These are phyloP conservation scores for Debaryomyces castellii DNA, from an alignment of 805 yeast species.

Conservation along the genomic window DNA sequence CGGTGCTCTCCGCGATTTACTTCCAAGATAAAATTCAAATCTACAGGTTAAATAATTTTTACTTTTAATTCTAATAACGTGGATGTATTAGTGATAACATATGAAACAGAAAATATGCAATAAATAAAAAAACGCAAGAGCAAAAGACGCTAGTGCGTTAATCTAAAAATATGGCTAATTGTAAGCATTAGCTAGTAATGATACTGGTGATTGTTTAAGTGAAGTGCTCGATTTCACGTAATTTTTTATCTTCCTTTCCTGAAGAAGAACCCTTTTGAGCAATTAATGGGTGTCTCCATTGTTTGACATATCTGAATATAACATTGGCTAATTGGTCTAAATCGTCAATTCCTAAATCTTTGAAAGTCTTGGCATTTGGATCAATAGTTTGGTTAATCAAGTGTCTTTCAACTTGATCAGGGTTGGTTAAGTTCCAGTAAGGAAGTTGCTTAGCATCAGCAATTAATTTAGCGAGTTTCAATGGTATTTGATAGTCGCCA, in stretches of 20 bases:
- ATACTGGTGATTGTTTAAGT: constrained; percentile 17
- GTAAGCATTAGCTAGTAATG: background rate
- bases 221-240: constrained; percentile 46
- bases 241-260: constrained; percentile 39
- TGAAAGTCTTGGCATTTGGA: constrained; percentile 59
- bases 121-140: background rate
- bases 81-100: background rate
- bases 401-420: constrained; percentile 76
- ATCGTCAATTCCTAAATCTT: constrained; percentile 64
- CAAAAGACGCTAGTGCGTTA: background rate
- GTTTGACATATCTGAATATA: constrained; percentile 45
- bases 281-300: constrained; percentile 51
- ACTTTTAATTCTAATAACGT: background rate
- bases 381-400: constrained; percentile 65
- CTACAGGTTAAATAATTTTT: background rate
- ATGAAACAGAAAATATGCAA: background rate
- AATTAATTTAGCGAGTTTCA: constrained; percentile 42
- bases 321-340: constrained; percentile 42
- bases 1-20: background rate
- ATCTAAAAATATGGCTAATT: background rate
- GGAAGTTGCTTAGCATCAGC: constrained; percentile 44
- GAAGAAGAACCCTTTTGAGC: constrained; percentile 45
- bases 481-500: constrained; percentile 45
- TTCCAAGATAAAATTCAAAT: background rate
- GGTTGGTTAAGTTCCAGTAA: constrained; percentile 53